Conservation (phyloP, 202 grass and related monocot genomes). For the Eragrostis tef region DNA sequence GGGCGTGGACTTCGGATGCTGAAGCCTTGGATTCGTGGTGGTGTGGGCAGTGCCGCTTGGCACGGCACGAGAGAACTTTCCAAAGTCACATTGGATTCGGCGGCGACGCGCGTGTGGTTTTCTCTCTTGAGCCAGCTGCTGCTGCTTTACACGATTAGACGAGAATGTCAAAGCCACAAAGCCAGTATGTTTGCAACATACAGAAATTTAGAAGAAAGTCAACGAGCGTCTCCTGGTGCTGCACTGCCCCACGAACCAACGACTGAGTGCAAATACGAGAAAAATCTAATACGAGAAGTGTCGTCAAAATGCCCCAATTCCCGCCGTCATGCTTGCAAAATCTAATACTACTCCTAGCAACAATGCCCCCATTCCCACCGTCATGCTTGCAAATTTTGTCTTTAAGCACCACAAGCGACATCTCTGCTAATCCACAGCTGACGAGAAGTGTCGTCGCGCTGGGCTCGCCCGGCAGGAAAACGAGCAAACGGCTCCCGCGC, state of each 20-base stretch:
- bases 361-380: no score
- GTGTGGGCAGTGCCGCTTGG: neutral
- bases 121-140: neutral
- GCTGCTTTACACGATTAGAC: no score
- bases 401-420: neutral
- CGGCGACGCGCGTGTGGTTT: neutral
- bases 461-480: no score
- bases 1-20: constrained; percentile 27
- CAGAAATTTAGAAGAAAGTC: no score
- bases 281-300: no score
- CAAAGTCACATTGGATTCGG: constrained; percentile 53
- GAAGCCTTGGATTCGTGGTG: constrained; percentile 30
- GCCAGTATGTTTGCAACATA: neutral
- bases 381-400: neutral
- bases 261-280: no score
- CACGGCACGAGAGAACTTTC: constrained; percentile 39
- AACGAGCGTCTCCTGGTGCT: neutral
- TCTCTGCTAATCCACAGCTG: neutral
- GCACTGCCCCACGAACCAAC: no score
- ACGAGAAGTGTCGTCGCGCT: neutral
- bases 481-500: neutral
- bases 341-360: no score
- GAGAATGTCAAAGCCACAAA: neutral
- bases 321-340: no score
- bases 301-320: no score